A percentile compares a stretch with the other conserved stretches of the same genome.
Evolutionary conservation across 768 basidiomycete genomes (phyloP).

Genomic region (Pleurotus ostreatus): DNA sequence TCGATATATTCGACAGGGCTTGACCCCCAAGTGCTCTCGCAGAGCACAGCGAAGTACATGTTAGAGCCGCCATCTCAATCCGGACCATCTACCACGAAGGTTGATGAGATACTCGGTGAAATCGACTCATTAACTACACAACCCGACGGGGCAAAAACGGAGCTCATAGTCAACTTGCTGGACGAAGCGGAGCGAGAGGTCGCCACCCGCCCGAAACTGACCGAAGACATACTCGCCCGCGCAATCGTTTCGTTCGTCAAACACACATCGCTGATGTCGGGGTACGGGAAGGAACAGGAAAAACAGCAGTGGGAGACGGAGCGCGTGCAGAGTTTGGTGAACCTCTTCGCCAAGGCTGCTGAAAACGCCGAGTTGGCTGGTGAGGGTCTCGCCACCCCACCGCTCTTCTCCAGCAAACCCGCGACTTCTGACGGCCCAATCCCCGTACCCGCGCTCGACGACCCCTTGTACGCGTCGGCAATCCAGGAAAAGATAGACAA

Average conservation of each 20-base stretch:
- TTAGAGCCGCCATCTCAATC: slow-evolving; percentile 11
- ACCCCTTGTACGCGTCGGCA: background rate
- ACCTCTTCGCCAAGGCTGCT: background rate
- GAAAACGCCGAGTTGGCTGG: slow-evolving; percentile 1
- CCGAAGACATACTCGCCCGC: slow-evolving; percentile 3
- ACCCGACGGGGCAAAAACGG: background rate
- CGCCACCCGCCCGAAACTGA: background rate
- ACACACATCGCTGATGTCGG: background rate
- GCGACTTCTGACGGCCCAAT: background rate
- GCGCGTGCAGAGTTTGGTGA: background rate
- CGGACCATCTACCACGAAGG: slow-evolving; percentile 1
- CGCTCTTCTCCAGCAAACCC: background rate
- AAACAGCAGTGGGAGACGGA: background rate
- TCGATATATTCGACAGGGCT: background rate
- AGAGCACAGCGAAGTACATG: slow-evolving; percentile 11
- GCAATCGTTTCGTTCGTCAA: slow-evolving; percentile 1
- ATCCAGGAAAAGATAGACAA: background rate
- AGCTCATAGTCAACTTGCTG: background rate
- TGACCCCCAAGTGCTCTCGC: slow-evolving; percentile 2
- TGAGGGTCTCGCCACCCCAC: background rate
- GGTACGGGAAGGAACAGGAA: background rate
- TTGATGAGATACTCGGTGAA: background rate
- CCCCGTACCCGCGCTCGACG: background rate
- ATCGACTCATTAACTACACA: background rate
- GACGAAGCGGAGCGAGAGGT: background rate